phyloP scores from a whole-genome alignment of 2,329 filamentous ascomycete species.

The Pyrenophora teres region DNA sequence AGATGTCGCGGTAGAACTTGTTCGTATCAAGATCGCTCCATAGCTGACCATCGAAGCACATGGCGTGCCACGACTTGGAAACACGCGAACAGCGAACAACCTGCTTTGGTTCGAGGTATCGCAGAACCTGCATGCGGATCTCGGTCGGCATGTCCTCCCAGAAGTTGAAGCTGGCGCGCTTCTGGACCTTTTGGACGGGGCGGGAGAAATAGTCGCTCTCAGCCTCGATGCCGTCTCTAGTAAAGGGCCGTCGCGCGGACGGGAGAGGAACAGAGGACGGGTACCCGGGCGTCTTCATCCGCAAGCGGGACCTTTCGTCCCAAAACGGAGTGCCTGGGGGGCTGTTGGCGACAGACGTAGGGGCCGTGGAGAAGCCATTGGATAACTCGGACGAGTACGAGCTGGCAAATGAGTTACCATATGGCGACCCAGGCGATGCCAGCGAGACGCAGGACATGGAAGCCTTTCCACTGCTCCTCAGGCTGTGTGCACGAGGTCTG shows the following conservation, averaged over 20 bases:
- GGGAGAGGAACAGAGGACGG: slow-evolving; percentile 66
- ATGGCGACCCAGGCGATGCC: slow-evolving; percentile 56
- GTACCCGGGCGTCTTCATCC: slow-evolving; percentile 58
- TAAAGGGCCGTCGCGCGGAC: slow-evolving; percentile 60
- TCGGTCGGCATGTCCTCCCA: slow-evolving; percentile 85
- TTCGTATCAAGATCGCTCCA: slow-evolving; percentile 85
- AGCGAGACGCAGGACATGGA: slow-evolving; percentile 70
- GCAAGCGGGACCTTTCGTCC: slow-evolving; percentile 60
- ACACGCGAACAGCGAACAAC: slow-evolving; percentile 78
- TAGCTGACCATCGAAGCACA: slow-evolving; percentile 93
- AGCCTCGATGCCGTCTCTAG: slow-evolving; percentile 48
- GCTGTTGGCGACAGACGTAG: slow-evolving; percentile 57
- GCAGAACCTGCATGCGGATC: slow-evolving; percentile 76
- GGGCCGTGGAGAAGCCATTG: slow-evolving; percentile 60
- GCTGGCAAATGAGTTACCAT: slow-evolving; percentile 59
- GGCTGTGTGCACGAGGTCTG: slow-evolving; percentile 68
- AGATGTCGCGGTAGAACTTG: slow-evolving; percentile 85
- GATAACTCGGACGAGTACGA: slow-evolving; percentile 63
- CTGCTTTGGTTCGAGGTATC: slow-evolving; percentile 77
- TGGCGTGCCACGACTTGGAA: slow-evolving; percentile 75
- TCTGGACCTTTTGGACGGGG: slow-evolving; percentile 42
- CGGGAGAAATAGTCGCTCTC: slow-evolving; percentile 56
- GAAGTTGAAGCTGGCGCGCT: slow-evolving; percentile 63
- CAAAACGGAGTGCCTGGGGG: slow-evolving; percentile 55
- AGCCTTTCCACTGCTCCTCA: slow-evolving; percentile 65